Base-by-base conservation (phyloP, 2,329 filamentous ascomycete genomes). In the Arthroderma sp. region DNA sequence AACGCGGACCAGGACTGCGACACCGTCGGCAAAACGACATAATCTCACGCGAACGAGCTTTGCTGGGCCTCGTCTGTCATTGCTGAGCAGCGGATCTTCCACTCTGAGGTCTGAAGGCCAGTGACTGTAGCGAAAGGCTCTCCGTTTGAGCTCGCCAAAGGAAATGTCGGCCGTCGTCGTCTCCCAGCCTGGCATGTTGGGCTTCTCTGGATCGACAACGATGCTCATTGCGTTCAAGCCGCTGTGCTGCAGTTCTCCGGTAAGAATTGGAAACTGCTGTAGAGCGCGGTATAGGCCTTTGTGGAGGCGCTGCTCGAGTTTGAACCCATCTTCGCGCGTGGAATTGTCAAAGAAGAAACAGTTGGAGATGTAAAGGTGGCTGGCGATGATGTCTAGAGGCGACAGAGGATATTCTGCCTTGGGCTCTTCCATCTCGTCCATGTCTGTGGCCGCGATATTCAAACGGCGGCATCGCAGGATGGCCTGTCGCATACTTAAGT, bases 191-290 rank as follows among this genome's bases (percentile, higher is more conserved):
- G 52, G 52, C 21, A 54, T 6, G 28, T 54, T 54, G 25, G 35
- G 52, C 11, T 17, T 35, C 15, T 54, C 1, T 2, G 28, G 21
- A 19, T 35, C 4, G 21, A 54, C 52, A 19, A 39, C 35, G 31
- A 54, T 54, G 21, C 35, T 23, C 52, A 54, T 54, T 35, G 52
- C 28, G 52, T 37, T 54, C 21, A 54, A 38, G 28, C 52, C 52
- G 21, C 35, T 33, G 35, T 13, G 52, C 31, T 35, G 13, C 31
- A 54, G 21, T 33, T 54, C 25, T 15, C 52, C 52, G 2, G 35
- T 13, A 23, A 54, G 35, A 19, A 54, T 54, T 17, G 52, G 52
- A 35, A 54, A 54, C 19, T 54, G 28, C 6, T 39, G 52, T 23
- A 54, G 19, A 15, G 52, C 52, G 17, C 35, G 31, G 35, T 35